A percentile compares a stretch with the other conserved stretches of the same genome.
Conservation (phyloP, 352 stramenopile genomes). For the Globisporangium canariense region DNA sequence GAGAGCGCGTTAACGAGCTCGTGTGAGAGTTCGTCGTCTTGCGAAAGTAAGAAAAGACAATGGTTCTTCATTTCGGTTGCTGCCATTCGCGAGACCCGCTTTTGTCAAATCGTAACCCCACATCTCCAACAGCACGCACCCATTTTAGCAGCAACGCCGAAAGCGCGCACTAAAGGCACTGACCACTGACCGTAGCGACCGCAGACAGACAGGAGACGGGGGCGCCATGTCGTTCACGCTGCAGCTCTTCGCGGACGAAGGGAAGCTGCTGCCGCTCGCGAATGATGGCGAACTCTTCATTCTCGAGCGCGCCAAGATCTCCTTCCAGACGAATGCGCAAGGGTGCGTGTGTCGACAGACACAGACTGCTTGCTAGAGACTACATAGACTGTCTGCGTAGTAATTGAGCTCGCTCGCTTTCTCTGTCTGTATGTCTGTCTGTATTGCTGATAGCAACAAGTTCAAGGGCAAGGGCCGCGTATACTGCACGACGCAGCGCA, state of each 20-base stretch:
- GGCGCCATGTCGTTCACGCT: constrained; percentile 63
- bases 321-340: constrained; percentile 60
- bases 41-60: neutral
- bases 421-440: neutral
- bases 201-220: neutral
- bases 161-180: too few relatives aligned
- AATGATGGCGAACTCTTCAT: constrained; percentile 84
- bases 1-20: neutral
- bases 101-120: neutral
- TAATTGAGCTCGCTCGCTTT: neutral
- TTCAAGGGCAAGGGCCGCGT: constrained; percentile 79
- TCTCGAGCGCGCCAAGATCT: constrained; percentile 74
- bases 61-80: neutral
- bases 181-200: too few relatives aligned
- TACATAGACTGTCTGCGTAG: too few relatives aligned
- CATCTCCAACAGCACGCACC: neutral
- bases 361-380: too few relatives aligned
- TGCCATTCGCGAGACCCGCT: neutral
- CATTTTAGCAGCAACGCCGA: neutral
- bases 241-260: constrained; percentile 69
- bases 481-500: constrained; percentile 84
- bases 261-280: constrained; percentile 70
- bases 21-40: neutral
- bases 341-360: constrained; percentile 32
- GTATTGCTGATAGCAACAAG: constrained; percentile 25